Percentiles rank a stretch among this genome's conserved stretches.
Conservation (phyloP, 2,329 filamentous ascomycete genomes). For the Monilinia vaccinii-corymbosi region DNA sequence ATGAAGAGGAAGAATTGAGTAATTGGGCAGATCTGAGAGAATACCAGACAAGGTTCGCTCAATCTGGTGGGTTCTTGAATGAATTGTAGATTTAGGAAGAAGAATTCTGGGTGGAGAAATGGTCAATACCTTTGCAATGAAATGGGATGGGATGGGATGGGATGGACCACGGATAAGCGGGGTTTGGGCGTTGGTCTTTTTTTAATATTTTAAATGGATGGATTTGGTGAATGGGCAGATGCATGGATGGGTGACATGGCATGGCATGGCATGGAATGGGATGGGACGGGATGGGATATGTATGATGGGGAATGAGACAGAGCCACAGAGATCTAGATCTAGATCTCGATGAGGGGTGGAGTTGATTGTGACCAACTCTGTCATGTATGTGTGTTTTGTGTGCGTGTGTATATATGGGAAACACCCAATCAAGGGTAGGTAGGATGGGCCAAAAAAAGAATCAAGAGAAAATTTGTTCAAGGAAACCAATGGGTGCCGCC, state of each 20-base stretch:
- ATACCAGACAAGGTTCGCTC: conserved; percentile 64
- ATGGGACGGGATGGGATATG: not conserved
- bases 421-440: not conserved
- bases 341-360: not conserved
- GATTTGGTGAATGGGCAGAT: not conserved
- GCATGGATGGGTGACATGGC: not conserved
- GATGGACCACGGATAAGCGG: not conserved
- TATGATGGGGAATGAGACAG: not conserved
- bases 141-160: not conserved
- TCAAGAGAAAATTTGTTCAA: not conserved
- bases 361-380: not conserved
- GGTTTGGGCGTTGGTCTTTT: not conserved
- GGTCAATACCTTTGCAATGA: not conserved
- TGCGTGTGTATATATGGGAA: not conserved
- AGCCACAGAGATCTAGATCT: not conserved
- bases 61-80: conserved; percentile 46
- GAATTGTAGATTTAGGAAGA: not conserved
- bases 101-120: not conserved
- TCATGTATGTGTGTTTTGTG: no score
- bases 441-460: not conserved
- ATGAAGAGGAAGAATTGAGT: conserved; percentile 67
- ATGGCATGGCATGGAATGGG: not conserved
- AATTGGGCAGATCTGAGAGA: conserved; percentile 74
- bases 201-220: not conserved
- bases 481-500: not conserved